phyloP scores from a whole-genome alignment of 2,329 filamentous ascomycete species.

The Aspergillus intermedius region DNA sequence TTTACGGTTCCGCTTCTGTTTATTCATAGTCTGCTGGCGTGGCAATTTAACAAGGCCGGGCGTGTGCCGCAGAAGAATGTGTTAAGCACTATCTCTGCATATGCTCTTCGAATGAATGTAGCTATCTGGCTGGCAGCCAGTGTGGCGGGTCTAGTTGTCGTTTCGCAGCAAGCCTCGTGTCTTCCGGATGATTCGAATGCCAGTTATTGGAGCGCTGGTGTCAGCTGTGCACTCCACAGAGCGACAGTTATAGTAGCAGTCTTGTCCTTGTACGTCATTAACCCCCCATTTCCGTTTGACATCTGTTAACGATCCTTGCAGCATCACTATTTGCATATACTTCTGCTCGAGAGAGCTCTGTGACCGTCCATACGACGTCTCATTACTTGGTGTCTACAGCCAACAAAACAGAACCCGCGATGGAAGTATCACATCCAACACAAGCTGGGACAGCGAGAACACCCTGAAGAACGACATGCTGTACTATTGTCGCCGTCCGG shows the following conservation, averaged over 20 bases:
- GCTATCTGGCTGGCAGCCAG: conserved; percentile 33
- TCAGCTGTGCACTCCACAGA: conserved; percentile 33
- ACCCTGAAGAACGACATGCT: conserved; percentile 32
- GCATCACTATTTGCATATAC: conserved; percentile 29
- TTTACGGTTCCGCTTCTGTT: conserved; percentile 30
- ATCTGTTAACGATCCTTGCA: conserved; percentile 8
- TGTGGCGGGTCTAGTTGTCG: conserved; percentile 31
- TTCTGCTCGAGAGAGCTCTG: conserved; percentile 34
- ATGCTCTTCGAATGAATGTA: conserved; percentile 29
- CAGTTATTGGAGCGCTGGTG: conserved; percentile 29
- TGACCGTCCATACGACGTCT: conserved; percentile 32
- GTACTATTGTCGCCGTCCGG: conserved; percentile 31
- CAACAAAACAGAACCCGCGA: conserved; percentile 15
- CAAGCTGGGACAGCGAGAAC: conserved; percentile 32
- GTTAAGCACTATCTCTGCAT: conserved; percentile 28
- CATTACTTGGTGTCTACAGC: conserved; percentile 30
- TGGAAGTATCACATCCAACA: conserved; percentile 25
- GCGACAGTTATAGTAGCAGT: conserved; percentile 28
- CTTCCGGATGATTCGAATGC: conserved; percentile 18
- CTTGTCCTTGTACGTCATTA: conserved; percentile 27
- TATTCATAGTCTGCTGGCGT: conserved; percentile 34
- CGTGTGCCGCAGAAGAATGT: conserved; percentile 25
- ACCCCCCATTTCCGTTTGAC: background rate
- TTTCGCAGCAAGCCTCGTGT: conserved; percentile 30
- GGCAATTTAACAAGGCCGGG: conserved; percentile 30